A percentile compares a stretch with the other conserved stretches of the same genome.
Conservation (phyloP, 805 yeast species). For the Torulaspora gathmanii region DNA sequence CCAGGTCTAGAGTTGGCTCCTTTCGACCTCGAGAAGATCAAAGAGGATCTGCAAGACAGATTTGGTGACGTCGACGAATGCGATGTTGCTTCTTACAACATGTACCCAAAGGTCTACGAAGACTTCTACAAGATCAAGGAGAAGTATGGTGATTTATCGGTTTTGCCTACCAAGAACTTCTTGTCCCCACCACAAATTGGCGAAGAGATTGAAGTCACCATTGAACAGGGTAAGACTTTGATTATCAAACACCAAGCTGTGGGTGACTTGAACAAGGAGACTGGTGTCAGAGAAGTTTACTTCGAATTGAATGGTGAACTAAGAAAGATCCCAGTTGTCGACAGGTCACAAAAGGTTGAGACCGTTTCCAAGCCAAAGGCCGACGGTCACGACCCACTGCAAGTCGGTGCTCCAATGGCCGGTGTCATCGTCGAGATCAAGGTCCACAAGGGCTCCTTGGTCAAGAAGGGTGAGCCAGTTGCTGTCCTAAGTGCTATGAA, state of each 20-base stretch:
- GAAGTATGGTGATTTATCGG: slow-evolving; percentile 86
- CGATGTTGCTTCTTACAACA: slow-evolving; percentile 91
- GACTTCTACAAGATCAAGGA: slow-evolving; percentile 69
- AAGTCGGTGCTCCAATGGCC: slow-evolving; percentile 98
- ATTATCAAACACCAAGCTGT: slow-evolving; percentile 88
- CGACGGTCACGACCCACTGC: slow-evolving; percentile 77
- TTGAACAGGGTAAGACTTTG: slow-evolving; percentile 91
- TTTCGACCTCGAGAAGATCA: slow-evolving; percentile 66
- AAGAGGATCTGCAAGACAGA: slow-evolving; percentile 67
- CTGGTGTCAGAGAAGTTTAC: slow-evolving; percentile 93
- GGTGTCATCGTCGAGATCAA: slow-evolving; percentile 96
- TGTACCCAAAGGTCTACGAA: slow-evolving; percentile 98
- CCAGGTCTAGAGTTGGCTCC: slow-evolving; percentile 92
- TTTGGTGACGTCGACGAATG: slow-evolving; percentile 77
- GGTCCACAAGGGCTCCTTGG: slow-evolving; percentile 79
- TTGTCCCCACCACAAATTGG: slow-evolving; percentile 81
- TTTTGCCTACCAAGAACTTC: slow-evolving; percentile 88
- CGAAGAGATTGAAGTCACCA: slow-evolving; percentile 83
- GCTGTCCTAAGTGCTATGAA: slow-evolving; percentile 97
- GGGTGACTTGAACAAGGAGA: slow-evolving; percentile 77
- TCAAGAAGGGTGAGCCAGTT: slow-evolving; percentile 93
- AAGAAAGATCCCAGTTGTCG: slow-evolving; percentile 90
- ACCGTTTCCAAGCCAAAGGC: slow-evolving; percentile 87
- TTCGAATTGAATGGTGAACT: slow-evolving; percentile 98
- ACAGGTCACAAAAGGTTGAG: slow-evolving; percentile 81